A percentile compares a stretch with the other conserved stretches of the same genome.
Conservation (phyloP, 129 eudicot species). For the Pulicaria dysenterica region DNA sequence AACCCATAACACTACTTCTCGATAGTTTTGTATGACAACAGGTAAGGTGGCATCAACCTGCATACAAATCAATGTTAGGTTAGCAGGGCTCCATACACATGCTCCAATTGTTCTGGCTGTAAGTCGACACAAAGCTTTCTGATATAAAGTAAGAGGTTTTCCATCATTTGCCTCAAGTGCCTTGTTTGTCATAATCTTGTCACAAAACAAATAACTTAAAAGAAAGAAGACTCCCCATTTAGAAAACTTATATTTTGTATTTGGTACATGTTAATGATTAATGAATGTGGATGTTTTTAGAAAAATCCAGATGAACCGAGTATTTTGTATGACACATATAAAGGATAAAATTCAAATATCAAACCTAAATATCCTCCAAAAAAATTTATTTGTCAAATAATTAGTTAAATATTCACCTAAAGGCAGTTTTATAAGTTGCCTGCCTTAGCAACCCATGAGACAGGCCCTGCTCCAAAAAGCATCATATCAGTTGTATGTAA, state of each 20-base stretch:
- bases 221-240: no score
- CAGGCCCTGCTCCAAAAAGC: slow-evolving; percentile 63
- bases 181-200: slow-evolving; percentile 77
- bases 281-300: no score
- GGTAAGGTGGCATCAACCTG: slow-evolving; percentile 95
- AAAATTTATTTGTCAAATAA: slow-evolving; percentile 5
- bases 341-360: neutral
- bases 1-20: no score
- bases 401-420: slow-evolving; percentile 59
- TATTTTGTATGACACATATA: neutral
- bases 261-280: no score
- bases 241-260: no score
- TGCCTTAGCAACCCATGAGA: slow-evolving; percentile 96
- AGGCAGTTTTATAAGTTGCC: slow-evolving; percentile 94
- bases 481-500: no score
- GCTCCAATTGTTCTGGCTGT: slow-evolving; percentile 98
- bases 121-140: slow-evolving; percentile 89
- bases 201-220: no score
- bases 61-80: slow-evolving; percentile 89
- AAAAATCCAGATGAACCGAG: no score
- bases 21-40: no score
- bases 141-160: slow-evolving; percentile 86
- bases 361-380: neutral
- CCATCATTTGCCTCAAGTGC: slow-evolving; percentile 93
- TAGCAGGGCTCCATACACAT: slow-evolving; percentile 84